A percentile compares a stretch with the other conserved stretches of the same genome.
Conservation (phyloP, 345 rosid species). For the Cochlearia excelsa region DNA sequence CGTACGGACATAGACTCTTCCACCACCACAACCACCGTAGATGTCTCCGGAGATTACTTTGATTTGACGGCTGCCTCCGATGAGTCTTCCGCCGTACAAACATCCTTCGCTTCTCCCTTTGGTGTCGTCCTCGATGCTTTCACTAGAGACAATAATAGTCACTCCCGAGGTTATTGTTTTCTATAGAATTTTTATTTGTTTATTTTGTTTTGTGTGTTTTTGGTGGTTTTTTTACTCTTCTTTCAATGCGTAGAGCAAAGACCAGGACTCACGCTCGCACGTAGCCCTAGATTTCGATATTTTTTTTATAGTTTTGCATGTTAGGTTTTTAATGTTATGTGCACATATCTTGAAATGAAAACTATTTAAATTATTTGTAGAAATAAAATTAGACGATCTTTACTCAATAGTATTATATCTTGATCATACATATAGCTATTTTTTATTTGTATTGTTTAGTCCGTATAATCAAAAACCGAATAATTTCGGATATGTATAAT, state of each 20-base stretch:
- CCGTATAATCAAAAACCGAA: not conserved
- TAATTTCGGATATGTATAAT: not conserved
- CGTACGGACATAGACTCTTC: constrained; percentile 26
- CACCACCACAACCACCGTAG: constrained; percentile 41
- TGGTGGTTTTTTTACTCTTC: constrained; percentile 7
- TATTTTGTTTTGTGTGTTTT: not conserved
- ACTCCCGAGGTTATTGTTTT: constrained; percentile 56
- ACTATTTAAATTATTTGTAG: not conserved
- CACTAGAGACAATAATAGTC: constrained; percentile 49
- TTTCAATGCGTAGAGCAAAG: constrained; percentile 41
- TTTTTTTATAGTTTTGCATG: constrained; percentile 17
- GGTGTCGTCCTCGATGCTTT: constrained; percentile 60
- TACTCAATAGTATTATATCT: not conserved
- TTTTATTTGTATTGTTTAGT: too few species aligned
- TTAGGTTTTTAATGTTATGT: constrained; percentile 18
- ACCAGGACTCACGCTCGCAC: constrained; percentile 34
- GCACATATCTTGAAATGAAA: constrained; percentile 3
- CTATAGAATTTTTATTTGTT: not conserved
- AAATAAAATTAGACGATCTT: not conserved
- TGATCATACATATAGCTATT: too few species aligned
- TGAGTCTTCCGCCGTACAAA: constrained; percentile 40
- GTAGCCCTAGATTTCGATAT: constrained; percentile 13
- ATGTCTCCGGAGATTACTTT: constrained; percentile 46
- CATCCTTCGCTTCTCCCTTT: constrained; percentile 47
- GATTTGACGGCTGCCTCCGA: constrained; percentile 42